These are phyloP conservation scores for Physcomitrium patens DNA, from an alignment of 225 moss, liverwort and hornwort species.

Conservation along the genomic window DNA sequence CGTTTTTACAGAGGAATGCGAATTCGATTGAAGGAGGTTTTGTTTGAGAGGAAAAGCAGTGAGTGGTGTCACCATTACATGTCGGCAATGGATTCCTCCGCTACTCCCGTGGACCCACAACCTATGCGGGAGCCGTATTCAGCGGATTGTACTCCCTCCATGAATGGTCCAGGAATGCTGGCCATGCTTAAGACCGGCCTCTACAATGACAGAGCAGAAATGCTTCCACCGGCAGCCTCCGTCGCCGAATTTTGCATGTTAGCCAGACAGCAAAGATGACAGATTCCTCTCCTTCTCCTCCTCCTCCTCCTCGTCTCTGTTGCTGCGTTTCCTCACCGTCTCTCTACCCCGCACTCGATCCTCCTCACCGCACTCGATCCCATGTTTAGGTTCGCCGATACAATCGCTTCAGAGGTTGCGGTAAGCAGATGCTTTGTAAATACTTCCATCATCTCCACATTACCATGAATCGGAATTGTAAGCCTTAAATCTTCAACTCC, in stretches of 20 bases:
- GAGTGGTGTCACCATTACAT: slow-evolving; percentile 50
- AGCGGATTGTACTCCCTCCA: slow-evolving; percentile 32
- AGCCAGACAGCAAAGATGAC: slow-evolving; percentile 26
- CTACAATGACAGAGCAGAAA: slow-evolving; percentile 28
- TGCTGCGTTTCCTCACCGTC: no score
- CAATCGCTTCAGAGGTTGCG: no score
- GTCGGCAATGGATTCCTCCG: slow-evolving; percentile 33
- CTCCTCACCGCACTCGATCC: no score
- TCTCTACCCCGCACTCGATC: no score
- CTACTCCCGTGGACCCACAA: slow-evolving; percentile 35
- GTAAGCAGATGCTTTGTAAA: no score
- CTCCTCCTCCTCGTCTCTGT: no score
- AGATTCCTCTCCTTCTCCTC: no score
- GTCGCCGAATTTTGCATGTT: slow-evolving; percentile 38
- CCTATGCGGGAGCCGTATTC: slow-evolving; percentile 37
- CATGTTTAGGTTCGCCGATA: no score
- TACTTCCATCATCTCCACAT: no score
- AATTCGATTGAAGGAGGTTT: slow-evolving; percentile 35
- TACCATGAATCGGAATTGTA: no score
- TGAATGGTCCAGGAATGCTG: slow-evolving; percentile 33
- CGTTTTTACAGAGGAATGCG: slow-evolving; percentile 43
- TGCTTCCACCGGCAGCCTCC: slow-evolving; percentile 38
- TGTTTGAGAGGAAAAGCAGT: slow-evolving; percentile 48
- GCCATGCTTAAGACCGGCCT: slow-evolving; percentile 32
- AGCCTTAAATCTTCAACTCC: no score